A percentile compares a stretch with the other conserved stretches of the same genome.
phyloP scores from a whole-genome alignment of 495 filamentous ascomycete genomes.

The Lasiosphaeria hispida region DNA sequence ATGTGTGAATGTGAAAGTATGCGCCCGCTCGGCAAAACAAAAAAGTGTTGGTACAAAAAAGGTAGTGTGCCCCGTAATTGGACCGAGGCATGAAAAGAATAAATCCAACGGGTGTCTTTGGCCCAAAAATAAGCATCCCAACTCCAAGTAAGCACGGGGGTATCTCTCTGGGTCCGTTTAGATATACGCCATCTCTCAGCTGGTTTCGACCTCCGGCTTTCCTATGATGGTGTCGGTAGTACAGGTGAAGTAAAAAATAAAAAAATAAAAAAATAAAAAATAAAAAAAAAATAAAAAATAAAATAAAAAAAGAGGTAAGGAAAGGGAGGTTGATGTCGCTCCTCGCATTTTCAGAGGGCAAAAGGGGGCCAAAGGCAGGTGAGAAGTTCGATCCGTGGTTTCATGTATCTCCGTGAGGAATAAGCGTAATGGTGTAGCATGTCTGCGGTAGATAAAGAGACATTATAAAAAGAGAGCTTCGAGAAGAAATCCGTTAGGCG shows the following conservation, averaged over 20 bases:
- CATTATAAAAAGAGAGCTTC: not conserved
- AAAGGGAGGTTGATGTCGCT: no score
- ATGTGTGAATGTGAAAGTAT: no score
- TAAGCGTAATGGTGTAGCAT: not conserved
- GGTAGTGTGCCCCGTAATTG: no score
- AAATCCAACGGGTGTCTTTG: no score
- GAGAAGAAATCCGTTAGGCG: slow-evolving; percentile 19
- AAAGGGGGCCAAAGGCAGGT: not conserved
- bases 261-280: no score
- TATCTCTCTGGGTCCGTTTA: not conserved
- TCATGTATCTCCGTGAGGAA: slow-evolving; percentile 9
- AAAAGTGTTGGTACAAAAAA: no score
- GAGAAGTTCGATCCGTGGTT: not conserved
- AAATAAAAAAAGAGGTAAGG: slow-evolving; percentile 1
- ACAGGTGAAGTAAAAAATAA: slow-evolving; percentile 7
- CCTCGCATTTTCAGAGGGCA: no score
- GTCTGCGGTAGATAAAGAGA: not conserved
- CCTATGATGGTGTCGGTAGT: slow-evolving; percentile 1
- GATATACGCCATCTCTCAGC: not conserved
- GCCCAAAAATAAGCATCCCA: not conserved
- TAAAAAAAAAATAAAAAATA: slow-evolving; percentile 9
- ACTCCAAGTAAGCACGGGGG: not conserved
- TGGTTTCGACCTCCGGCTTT: not conserved
- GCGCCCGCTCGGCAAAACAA: no score
- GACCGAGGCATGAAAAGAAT: no score